Base-by-base conservation (phyloP, 768 basidiomycete species). In the Obba rivulosa region DNA sequence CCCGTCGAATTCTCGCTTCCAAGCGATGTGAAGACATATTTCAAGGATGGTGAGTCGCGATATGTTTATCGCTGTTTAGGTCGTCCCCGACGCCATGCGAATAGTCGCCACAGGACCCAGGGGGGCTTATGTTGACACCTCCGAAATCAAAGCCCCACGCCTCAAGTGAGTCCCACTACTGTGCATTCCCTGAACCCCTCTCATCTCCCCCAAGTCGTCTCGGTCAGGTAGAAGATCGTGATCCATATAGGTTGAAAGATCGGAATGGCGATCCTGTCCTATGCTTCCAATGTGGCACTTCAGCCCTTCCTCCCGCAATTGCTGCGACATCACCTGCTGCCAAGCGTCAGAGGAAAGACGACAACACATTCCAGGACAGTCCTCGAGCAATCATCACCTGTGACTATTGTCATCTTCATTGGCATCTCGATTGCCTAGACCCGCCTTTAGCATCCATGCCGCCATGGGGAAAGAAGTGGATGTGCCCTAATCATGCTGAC, bases 401-500 rank as follows among this genome's bases (percentile, higher is more conserved):
- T 65, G 96, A 99, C 68, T 90, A 92, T 62, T 99, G 96, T 68
- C 77, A 76, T 52, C 77, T 95, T 39, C 89, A 94, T 64, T 99
- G 95, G 89, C 96, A 99, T 62, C 78, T 97, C 48, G 96, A 98
- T 64, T 99, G 96, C 58, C 73, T 98, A 23, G 86, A 91, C 58
- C 96, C 95, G 14, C 96, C 96, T 8, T 70, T 95, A 50, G 72
- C 85, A 20, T 76, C 76, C 35, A 84, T 98, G 78, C 96, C 96
- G 3, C 77, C 86, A 11, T 81, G 85, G 49, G 81, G 81, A 56
- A 88, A 84, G 73, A 96, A 94, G 65, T 99, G 95, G 94, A 96
- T 95, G 93, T 99, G 96, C 66, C 96, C 96, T 8, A 92, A 95
- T 60, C 96, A 99, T 62, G 84, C 82, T n/a, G 93, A 96, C 55